phyloP scores from a whole-genome alignment of 1,139 yeast species.

The Kodamaea ohmeri region DNA sequence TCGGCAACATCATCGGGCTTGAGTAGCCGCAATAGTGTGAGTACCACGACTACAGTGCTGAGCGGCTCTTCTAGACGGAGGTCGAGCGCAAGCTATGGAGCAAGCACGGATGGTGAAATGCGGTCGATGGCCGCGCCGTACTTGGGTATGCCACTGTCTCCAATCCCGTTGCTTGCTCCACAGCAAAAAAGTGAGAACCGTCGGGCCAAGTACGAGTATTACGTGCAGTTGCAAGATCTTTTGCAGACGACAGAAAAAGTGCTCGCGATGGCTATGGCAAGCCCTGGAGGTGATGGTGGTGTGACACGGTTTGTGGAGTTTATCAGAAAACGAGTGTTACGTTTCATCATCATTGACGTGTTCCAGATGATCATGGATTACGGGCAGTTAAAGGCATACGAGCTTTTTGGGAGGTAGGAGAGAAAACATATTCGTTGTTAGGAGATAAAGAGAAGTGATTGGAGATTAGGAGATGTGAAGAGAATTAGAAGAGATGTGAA shows the following conservation, averaged over 20 bases:
- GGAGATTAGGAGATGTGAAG: neutral
- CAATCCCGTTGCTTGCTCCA: slow-evolving; percentile 18
- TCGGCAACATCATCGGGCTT: slow-evolving; percentile 22
- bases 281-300: slow-evolving; percentile 18
- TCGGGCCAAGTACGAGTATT: slow-evolving; percentile 38
- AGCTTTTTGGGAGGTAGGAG: slow-evolving; percentile 6
- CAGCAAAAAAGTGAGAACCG: slow-evolving; percentile 35
- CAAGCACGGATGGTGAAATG: slow-evolving; percentile 12
- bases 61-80: slow-evolving; percentile 24
- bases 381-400: slow-evolving; percentile 27
- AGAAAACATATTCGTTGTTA: no score
- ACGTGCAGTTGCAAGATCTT: slow-evolving; percentile 23
- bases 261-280: slow-evolving; percentile 19
- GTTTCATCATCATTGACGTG: slow-evolving; percentile 39
- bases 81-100: slow-evolving; percentile 22
- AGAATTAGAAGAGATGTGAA: neutral
- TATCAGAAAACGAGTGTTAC: slow-evolving; percentile 35
- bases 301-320: slow-evolving; percentile 36
- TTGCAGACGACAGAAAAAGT: slow-evolving; percentile 17
- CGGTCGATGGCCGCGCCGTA: neutral
- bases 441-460: neutral
- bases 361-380: slow-evolving; percentile 39
- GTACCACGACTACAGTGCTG: slow-evolving; percentile 23
- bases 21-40: slow-evolving; percentile 27
- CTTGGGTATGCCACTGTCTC: slow-evolving; percentile 12